Percentiles rank a stretch among this genome's conserved stretches.
Evolutionary conservation across 2,329 filamentous ascomycete species (phyloP).

Genomic region (Cordyceps sp.): DNA sequence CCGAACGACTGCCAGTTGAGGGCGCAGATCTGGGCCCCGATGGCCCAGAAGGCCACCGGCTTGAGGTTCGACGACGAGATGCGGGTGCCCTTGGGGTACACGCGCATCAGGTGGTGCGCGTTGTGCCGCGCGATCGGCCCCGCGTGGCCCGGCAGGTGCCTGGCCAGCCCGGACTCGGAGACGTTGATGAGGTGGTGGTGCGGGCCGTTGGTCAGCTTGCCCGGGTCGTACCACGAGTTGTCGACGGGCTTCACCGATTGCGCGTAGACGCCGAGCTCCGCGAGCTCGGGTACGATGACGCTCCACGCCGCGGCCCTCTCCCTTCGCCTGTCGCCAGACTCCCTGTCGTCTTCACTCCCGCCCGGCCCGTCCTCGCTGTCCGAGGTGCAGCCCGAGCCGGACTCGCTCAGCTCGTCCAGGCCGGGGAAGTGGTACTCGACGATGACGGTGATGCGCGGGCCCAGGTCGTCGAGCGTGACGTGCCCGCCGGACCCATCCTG

Average conservation of each 20-base stretch:
- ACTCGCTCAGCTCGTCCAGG: conserved; percentile 25
- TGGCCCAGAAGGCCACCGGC: conserved; percentile 46
- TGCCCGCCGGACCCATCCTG: conserved; percentile 33
- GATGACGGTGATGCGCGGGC: conserved; percentile 47
- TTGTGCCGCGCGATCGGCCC: conserved; percentile 41
- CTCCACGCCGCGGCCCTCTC: conserved; percentile 26
- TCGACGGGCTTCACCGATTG: conserved; percentile 52
- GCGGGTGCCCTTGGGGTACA: conserved; percentile 52
- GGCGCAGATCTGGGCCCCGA: conserved; percentile 53
- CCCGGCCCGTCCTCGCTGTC: conserved; percentile 20
- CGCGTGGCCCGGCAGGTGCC: conserved; percentile 29
- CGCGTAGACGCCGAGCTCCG: conserved; percentile 49
- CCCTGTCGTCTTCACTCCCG: conserved; percentile 25
- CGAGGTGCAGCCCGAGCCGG: conserved; percentile 6
- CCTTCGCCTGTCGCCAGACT: conserved; percentile 38
- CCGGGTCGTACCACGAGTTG: conserved; percentile 45
- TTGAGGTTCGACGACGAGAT: conserved; percentile 49
- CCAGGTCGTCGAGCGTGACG: conserved; percentile 40
- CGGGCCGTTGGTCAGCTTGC: conserved; percentile 33
- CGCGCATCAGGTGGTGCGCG: conserved; percentile 49
- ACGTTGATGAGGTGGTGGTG: conserved; percentile 55
- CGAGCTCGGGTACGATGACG: conserved; percentile 46
- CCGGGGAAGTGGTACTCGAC: conserved; percentile 47
- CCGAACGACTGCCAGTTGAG: conserved; percentile 57
- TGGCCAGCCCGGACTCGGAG: conserved; percentile 41